phyloP scores from a whole-genome alignment of 208 protist genomes.

The Leishmania tropica region DNA sequence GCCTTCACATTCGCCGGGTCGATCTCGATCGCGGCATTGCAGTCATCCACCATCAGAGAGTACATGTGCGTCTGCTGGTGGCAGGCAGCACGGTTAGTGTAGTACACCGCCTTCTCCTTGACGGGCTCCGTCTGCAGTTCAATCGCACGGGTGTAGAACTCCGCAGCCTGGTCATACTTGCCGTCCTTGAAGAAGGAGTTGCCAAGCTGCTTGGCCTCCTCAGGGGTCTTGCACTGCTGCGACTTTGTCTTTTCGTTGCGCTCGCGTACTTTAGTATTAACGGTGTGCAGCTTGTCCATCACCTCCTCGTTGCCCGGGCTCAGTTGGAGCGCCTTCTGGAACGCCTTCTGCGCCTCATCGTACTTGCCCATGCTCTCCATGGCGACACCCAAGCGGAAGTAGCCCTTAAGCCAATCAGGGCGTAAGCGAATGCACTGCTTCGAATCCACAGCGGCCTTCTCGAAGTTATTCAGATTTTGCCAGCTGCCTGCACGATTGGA shows the following conservation, averaged over 20 bases:
- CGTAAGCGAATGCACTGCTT: conserved; percentile 85
- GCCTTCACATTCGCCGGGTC: conserved; percentile 88
- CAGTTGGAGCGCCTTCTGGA: conserved; percentile 74
- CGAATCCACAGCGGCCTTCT: conserved; percentile 78
- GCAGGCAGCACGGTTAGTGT: conserved; percentile 91
- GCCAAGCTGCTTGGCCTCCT: conserved; percentile 87
- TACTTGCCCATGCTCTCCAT: conserved; percentile 68
- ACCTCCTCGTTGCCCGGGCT: conserved; percentile 85
- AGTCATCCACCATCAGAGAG: conserved; percentile 84
- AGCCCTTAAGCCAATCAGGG: conserved; percentile 91
- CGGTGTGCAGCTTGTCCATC: conserved; percentile 61
- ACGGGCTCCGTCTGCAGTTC: conserved; percentile 68
- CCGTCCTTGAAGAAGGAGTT: conserved; percentile 90
- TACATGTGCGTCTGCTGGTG: conserved; percentile 91
- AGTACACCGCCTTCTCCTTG: conserved; percentile 87
- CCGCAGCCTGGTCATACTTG: conserved; percentile 87
- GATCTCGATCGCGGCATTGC: conserved; percentile 79
- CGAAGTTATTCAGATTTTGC: conserved; percentile 73
- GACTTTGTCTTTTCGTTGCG: conserved; percentile 87
- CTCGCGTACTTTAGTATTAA: conserved; percentile 74
- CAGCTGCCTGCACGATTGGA: conserved; percentile 91
- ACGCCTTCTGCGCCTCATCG: conserved; percentile 85
- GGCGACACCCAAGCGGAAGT: conserved; percentile 88
- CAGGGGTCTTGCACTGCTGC: conserved; percentile 72
- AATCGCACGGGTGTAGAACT: conserved; percentile 92